Evolutionary conservation across 805 yeast genomes (phyloP), one percentile per base, ranked within the genome.

Genomic region (Ogataea allantospora): DNA sequence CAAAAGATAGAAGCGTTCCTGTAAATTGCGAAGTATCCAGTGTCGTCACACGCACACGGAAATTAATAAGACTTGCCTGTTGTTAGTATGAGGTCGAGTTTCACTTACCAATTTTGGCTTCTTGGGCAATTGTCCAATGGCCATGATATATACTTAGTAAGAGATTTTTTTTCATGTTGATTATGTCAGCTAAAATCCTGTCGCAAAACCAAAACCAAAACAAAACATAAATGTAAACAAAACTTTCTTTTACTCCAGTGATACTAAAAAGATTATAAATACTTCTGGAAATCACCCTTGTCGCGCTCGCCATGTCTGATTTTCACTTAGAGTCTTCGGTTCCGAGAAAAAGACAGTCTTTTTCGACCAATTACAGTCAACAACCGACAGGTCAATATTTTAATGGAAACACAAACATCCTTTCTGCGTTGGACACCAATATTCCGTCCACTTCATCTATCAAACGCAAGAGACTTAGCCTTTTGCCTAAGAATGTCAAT

Each of bases 1-100:
- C 99, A 59, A 87, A 91, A 6, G 98, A 88, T 46, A 89, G 63
- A 36, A 91, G 70, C 45, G 79, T 80, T 2, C 99, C 99, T 6
- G 80, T 70, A 47, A 85, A 77, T 29, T 78, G 80, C 28, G 95
- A 72, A 5, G 83, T 81, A 62, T 91, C 97, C n/a, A 77, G 60
- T 1, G 91, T 77, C 19, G 80, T 70, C 16, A 88, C 84, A 38
- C 82, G 75, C 37, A 93, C 76, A 41, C 86, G 73, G 63, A 77
- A 83, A 52, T 85, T 73, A 35, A 91, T 65, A 46, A 91, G 70
- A 53, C 83, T 89, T 12, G 88, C 73, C 68, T 53, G 27, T 11
- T 12, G 50, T 43, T 46, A 44, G 50, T 39, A 46, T 3, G 7
- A 11, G 10, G 11, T 3, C 8, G 10, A n/a, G 5, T 29, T 22